phyloP scores from a whole-genome alignment of 2,329 filamentous ascomycete species.

The Talaromyces albobiverticillius region DNA sequence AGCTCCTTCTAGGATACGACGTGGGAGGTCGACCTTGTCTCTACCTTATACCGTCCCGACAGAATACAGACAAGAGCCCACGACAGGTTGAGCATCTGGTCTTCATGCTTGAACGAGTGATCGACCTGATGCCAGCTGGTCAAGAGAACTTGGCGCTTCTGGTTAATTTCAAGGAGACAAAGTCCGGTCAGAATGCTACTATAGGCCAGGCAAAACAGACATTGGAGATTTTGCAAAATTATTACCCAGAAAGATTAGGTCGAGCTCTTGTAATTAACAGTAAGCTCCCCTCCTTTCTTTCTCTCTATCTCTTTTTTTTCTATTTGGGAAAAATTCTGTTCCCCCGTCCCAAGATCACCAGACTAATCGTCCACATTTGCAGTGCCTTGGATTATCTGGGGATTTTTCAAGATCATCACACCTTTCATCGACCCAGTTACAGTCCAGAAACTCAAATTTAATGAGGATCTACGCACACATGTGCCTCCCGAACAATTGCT shows the following conservation, averaged over 20 bases:
- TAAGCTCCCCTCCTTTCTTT: slow-evolving; percentile 49
- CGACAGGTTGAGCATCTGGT: slow-evolving; percentile 91
- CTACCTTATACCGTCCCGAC: slow-evolving; percentile 82
- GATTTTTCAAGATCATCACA: slow-evolving; percentile 94
- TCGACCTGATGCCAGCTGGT: slow-evolving; percentile 81
- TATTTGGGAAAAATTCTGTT: too few relatives aligned
- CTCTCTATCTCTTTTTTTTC: neutral
- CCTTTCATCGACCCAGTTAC: slow-evolving; percentile 96
- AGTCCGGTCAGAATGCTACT: slow-evolving; percentile 71
- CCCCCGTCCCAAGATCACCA: too few relatives aligned
- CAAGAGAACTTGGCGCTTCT: slow-evolving; percentile 84
- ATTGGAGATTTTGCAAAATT: slow-evolving; percentile 87
- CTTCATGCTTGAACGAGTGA: slow-evolving; percentile 88
- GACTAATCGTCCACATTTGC: slow-evolving; percentile 13
- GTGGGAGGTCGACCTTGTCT: slow-evolving; percentile 80
- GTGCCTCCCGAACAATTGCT: slow-evolving; percentile 80
- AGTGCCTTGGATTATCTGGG: slow-evolving; percentile 89
- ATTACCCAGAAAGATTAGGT: slow-evolving; percentile 91
- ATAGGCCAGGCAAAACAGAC: slow-evolving; percentile 76
- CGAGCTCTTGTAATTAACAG: slow-evolving; percentile 85
- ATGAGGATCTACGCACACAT: slow-evolving; percentile 81
- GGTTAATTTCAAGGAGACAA: slow-evolving; percentile 85
- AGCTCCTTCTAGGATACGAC: slow-evolving; percentile 85
- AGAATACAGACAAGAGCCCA: slow-evolving; percentile 86
- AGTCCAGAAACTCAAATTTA: slow-evolving; percentile 93